A percentile compares a stretch with the other conserved stretches of the same genome.
Conservation (phyloP, 1,139 yeast species). For the Hyphopichia khmerensis region DNA sequence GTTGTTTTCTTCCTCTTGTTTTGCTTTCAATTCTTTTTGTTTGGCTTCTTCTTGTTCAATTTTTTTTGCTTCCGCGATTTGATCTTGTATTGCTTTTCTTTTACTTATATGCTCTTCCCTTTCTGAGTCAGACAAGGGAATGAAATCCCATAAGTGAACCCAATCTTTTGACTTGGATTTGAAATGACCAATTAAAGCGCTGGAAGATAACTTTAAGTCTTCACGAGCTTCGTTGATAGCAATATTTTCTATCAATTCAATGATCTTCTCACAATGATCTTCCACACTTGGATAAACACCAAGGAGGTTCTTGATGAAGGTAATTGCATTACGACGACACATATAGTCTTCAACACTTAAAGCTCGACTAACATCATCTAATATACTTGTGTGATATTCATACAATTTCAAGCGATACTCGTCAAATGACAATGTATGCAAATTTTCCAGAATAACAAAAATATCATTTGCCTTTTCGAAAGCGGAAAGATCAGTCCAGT, state of each 20-base stretch:
- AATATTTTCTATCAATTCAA: conserved; percentile 49
- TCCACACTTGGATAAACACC: conserved; percentile 68
- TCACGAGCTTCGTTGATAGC: conserved; percentile 62
- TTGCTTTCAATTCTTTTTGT: conserved; percentile 3
- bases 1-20: conserved; percentile 4
- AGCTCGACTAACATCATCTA: conserved; percentile 47
- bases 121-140: conserved; percentile 40
- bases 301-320: conserved; percentile 67
- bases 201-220: conserved; percentile 77
- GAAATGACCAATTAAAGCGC: conserved; percentile 73
- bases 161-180: conserved; percentile 58
- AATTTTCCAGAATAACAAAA: neutral
- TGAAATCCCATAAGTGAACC: conserved; percentile 60
- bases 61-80: conserved; percentile 8
- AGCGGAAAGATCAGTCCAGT: conserved; percentile 35
- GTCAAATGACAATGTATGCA: conserved; percentile 20
- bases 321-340: conserved; percentile 79
- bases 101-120: conserved; percentile 20
- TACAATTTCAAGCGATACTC: conserved; percentile 45
- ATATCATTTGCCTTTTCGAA: conserved; percentile 11
- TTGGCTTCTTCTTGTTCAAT: conserved; percentile 11
- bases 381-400: conserved; percentile 55
- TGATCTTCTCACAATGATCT: conserved; percentile 61
- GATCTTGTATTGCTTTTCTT: conserved; percentile 19
- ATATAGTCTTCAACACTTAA: conserved; percentile 65